Evolutionary conservation across 2,329 filamentous ascomycete species (phyloP), one percentile per base, ranked within the genome.

Genomic region (Colletotrichum ledebouriae): DNA sequence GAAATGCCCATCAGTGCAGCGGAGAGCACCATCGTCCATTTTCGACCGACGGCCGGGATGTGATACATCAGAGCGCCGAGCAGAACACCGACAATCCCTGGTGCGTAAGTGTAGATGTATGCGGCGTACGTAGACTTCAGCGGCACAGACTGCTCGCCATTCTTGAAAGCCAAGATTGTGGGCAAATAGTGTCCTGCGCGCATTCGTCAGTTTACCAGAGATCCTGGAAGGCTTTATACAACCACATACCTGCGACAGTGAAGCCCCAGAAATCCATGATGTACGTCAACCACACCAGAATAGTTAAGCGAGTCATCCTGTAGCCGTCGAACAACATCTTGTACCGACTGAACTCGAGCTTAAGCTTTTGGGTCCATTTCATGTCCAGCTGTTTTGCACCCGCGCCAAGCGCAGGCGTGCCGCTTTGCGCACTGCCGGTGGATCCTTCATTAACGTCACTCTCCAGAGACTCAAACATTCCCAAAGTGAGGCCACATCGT

Each of bases 61-160:
- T 80, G 73, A 77, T 86, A 86, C 76, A 84, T 80, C 1, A 77
- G 71, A 0, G 82, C 78, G 1, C 83, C 85, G 2, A 86, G 73
- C 0, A 86, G 74, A 1, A 87, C 85, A 22, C 83, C 85, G 0
- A 86, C 66, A 9, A 85, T 82, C 3, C 85, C 85, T 0, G 85
- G 85, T 0, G 82, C 77, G 74, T 87, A 87, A 2, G 86, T 87
- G 72, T 84, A 85, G 39, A 87, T 81, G 73, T 87, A 87, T 4
- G 80, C 82, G 17, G 83, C 81, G 71, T 87, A 87, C 0, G 84
- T 87, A 9, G 72, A 80, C 73, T 59, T 72, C 11, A 87, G 78
- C 3, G 81, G 80, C 3, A 84, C 77, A 4, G 79, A 72, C 11
- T 81, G 77, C 0, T 77, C 77, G 13, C 81, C 81, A 63, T 87